Conservation (phyloP, 805 yeast species). For the Cyberlindnera subsufficiens region DNA sequence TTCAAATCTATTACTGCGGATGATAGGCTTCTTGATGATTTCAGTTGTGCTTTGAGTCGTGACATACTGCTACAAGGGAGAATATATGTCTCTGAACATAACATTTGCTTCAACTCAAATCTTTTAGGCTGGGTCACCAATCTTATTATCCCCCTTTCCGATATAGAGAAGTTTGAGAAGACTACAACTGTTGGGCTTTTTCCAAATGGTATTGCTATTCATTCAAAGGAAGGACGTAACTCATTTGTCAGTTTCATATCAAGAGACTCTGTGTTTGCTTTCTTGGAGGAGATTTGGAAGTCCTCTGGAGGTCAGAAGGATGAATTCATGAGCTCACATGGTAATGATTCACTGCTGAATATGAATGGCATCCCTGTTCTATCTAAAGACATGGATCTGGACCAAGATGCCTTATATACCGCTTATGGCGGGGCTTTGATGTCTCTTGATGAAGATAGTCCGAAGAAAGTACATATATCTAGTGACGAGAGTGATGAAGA, state of each 20-base stretch:
- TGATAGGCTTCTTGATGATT: slow-evolving; percentile 79
- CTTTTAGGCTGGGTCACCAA: slow-evolving; percentile 89
- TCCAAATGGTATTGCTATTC: slow-evolving; percentile 71
- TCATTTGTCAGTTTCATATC: slow-evolving; percentile 84
- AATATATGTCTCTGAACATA: slow-evolving; percentile 69
- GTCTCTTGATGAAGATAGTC: slow-evolving; percentile 38
- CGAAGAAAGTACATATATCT: slow-evolving; percentile 12
- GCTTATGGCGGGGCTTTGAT: slow-evolving; percentile 32
- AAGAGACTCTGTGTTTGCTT: slow-evolving; percentile 69
- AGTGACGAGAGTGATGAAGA: slow-evolving; percentile 27
- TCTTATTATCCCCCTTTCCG: slow-evolving; percentile 63
- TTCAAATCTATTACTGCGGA: slow-evolving; percentile 63
- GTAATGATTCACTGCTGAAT: slow-evolving; percentile 1
- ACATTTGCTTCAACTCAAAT: slow-evolving; percentile 81
- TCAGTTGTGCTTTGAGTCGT: slow-evolving; percentile 81
- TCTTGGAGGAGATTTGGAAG: slow-evolving; percentile 34
- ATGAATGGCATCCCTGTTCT: slow-evolving; percentile 10
- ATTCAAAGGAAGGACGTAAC: slow-evolving; percentile 37
- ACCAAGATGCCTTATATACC: slow-evolving; percentile 22
- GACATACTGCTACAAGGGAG: slow-evolving; percentile 88
- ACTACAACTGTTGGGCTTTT: slow-evolving; percentile 83
- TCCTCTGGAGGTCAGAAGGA: slow-evolving; percentile 11
- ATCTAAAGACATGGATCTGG: slow-evolving; percentile 16
- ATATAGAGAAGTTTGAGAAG: slow-evolving; percentile 70
- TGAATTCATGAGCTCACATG: neutral